Conservation (phyloP, 1,284 basidiomycete species). For the Apiotrichum mycotoxinovorans region DNA sequence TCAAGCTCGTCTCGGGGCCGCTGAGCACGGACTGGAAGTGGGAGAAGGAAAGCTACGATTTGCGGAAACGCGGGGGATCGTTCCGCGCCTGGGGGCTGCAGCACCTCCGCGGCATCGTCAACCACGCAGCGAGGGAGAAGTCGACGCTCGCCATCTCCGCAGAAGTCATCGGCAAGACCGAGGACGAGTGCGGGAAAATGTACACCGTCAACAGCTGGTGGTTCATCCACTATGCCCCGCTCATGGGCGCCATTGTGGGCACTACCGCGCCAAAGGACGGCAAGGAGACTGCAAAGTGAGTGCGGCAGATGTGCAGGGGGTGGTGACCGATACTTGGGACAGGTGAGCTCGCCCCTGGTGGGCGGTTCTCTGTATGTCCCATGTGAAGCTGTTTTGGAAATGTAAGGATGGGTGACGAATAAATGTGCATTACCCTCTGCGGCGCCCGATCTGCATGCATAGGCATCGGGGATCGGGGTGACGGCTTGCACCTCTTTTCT, state of each 20-base stretch:
- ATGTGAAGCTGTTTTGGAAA: no score
- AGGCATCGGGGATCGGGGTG: no score
- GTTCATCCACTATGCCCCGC: slow-evolving; percentile 43
- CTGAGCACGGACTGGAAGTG: slow-evolving; percentile 26
- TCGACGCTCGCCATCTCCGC: slow-evolving; percentile 35
- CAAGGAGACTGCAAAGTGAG: slow-evolving; percentile 34
- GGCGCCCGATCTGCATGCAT: no score
- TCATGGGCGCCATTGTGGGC: slow-evolving; percentile 41
- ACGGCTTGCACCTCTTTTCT: no score
- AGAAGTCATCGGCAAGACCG: slow-evolving; percentile 49
- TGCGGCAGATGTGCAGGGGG: not conserved
- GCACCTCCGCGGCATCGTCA: not conserved
- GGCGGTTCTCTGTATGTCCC: no score
- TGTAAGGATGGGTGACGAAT: no score
- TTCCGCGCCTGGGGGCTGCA: slow-evolving; percentile 32
- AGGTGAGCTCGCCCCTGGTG: no score
- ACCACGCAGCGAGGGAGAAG: not conserved
- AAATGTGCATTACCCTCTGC: no score
- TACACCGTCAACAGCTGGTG: slow-evolving; percentile 53
- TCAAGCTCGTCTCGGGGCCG: slow-evolving; percentile 30
- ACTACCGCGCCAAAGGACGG: slow-evolving; percentile 31
- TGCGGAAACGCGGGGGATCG: slow-evolving; percentile 50
- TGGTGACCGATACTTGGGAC: no score
- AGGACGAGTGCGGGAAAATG: slow-evolving; percentile 47
- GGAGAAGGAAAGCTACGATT: slow-evolving; percentile 26